A percentile compares a stretch with the other conserved stretches of the same genome.
Evolutionary conservation across 768 basidiomycete species (phyloP).

Genomic region (Rhodosporidiobolus sp.): DNA sequence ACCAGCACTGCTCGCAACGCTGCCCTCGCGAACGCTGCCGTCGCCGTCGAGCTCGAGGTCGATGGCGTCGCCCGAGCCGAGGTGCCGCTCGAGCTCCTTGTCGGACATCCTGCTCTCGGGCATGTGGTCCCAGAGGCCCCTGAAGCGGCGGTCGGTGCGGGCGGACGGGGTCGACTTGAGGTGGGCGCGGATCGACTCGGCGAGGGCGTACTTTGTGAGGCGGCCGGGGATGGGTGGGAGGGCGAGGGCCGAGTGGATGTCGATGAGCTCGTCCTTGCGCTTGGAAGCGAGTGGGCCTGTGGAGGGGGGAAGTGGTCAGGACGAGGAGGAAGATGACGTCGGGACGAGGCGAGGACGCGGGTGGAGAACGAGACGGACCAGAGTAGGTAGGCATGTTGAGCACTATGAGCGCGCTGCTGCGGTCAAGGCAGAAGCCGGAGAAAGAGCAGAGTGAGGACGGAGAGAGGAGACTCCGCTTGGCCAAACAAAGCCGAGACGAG

Average conservation of each 20-base stretch:
- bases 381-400: background rate
- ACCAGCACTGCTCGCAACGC: background rate
- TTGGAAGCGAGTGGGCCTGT: constrained; percentile 7
- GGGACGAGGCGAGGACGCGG: background rate
- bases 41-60: background rate
- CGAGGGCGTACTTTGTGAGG: constrained; percentile 10
- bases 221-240: background rate
- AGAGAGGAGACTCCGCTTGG: background rate
- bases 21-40: background rate
- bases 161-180: background rate
- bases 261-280: constrained; percentile 3
- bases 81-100: background rate
- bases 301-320: background rate
- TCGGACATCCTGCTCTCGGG: constrained; percentile 10
- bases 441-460: too few species aligned
- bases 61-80: constrained; percentile 2
- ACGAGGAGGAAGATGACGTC: background rate
- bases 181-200: constrained; percentile 7
- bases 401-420: too few species aligned
- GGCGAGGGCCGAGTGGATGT: background rate
- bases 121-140: constrained; percentile 19
- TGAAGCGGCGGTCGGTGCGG: constrained; percentile 3
- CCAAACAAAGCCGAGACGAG: too few species aligned
- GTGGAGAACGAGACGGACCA: background rate
- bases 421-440: too few species aligned